Evolutionary conservation across 495 filamentous ascomycete species (phyloP).

Genomic region (Hyaloscypha bicolor): DNA sequence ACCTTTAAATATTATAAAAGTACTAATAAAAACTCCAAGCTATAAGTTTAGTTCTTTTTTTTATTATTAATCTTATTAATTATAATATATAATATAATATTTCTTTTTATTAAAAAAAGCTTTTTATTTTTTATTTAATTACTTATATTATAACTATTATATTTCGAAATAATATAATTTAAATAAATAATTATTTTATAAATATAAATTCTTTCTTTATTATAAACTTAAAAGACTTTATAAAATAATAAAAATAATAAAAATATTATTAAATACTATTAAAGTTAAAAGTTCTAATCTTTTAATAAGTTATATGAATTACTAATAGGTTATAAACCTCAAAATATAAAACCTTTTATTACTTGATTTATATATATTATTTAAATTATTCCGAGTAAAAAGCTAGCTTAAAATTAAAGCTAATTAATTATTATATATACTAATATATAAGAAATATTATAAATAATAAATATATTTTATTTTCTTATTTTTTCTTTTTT

Average conservation of each 20-base stretch:
- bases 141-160: conserved; percentile 20
- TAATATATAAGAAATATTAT: conserved; percentile 20
- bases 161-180: conserved; percentile 20
- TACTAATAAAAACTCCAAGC: conserved; percentile 34
- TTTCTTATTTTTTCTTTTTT: conserved; percentile 4
- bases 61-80: neutral
- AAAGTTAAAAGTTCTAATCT: conserved; percentile 17
- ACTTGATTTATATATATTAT: conserved; percentile 19
- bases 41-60: conserved; percentile 24
- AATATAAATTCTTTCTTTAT: conserved; percentile 22
- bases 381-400: conserved; percentile 17
- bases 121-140: conserved; percentile 23
- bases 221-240: conserved; percentile 13
- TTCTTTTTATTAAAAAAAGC: conserved; percentile 22
- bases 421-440: conserved; percentile 21
- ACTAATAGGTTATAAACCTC: conserved; percentile 11
- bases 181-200: conserved; percentile 9
- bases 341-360: conserved; percentile 19
- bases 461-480: conserved; percentile 18
- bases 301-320: conserved; percentile 14
- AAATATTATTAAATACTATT: conserved; percentile 24
- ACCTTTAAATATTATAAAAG: conserved; percentile 34
- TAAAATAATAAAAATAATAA: conserved; percentile 16
- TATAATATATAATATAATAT: conserved; percentile 20
- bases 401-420: conserved; percentile 15